phyloP scores from a whole-genome alignment of 192 early-diverging fungal species.

The Haplosporangium gracile region DNA sequence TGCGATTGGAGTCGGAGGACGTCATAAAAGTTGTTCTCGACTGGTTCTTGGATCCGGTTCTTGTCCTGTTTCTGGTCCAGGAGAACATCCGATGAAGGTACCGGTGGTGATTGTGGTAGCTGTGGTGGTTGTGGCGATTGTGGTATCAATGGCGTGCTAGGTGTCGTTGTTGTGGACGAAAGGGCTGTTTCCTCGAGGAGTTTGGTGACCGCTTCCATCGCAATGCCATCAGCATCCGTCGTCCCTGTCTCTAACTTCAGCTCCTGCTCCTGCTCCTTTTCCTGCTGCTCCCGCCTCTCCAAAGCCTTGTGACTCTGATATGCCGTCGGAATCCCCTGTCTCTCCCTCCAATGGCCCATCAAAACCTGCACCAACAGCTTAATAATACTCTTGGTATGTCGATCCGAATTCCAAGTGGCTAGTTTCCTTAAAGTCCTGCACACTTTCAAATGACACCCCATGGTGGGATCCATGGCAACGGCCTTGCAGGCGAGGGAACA shows the following conservation, averaged over 20 bases:
- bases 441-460: conserved; percentile 47
- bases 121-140: background rate
- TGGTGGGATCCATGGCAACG: conserved; percentile 51
- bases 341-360: conserved; percentile 56
- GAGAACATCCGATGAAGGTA: too few species aligned
- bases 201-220: background rate
- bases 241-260: too few species aligned
- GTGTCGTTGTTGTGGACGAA: background rate
- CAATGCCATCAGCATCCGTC: background rate
- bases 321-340: conserved; percentile 35
- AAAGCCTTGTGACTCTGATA: conserved; percentile 21
- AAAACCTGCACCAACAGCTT: conserved; percentile 67
- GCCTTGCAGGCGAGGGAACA: conserved; percentile 64
- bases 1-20: conserved; percentile 68
- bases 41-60: conserved; percentile 27
- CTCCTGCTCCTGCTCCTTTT: background rate
- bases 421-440: conserved; percentile 68
- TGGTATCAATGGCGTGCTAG: background rate
- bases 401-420: conserved; percentile 70
- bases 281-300: conserved; percentile 7
- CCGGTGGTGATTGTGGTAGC: background rate
- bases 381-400: conserved; percentile 74
- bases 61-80: background rate
- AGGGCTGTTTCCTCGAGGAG: background rate
- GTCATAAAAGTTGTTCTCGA: conserved; percentile 58